phyloP scores from a whole-genome alignment of 139 green algal genomes.

The Pycnococcus provasolii region DNA sequence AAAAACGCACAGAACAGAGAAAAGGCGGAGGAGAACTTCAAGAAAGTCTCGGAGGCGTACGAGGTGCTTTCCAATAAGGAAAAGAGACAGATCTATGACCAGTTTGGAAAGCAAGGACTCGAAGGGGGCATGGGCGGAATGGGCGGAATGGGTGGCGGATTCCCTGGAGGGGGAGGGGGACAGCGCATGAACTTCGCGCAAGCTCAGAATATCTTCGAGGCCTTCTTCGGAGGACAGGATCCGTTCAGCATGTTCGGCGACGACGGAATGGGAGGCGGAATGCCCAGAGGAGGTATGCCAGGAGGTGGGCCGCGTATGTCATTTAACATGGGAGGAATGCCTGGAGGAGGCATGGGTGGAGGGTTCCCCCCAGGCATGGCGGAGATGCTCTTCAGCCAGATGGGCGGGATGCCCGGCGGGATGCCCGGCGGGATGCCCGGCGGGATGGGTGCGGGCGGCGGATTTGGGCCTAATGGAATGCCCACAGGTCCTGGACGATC shows the following conservation, averaged over 20 bases:
- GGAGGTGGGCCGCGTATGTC: too few species aligned
- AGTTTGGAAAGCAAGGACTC: neutral
- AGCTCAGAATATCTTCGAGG: neutral
- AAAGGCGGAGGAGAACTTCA: conserved; percentile 26
- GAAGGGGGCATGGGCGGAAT: too few species aligned
- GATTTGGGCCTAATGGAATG: neutral
- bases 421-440: neutral
- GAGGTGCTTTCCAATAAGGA: conserved; percentile 20
- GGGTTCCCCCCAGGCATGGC: neutral
- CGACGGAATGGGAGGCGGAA: neutral
- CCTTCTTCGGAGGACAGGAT: neutral
- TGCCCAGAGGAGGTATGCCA: too few species aligned
- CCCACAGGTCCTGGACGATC: neutral
- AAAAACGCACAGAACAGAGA: conserved; percentile 23
- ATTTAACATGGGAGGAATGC: too few species aligned
- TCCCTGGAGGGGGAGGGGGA: neutral
- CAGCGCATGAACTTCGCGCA: neutral
- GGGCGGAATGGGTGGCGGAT: neutral
- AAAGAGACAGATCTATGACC: conserved; percentile 23
- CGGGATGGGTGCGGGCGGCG: neutral
- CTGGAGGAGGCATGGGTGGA: neutral
- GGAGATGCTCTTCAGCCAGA: neutral
- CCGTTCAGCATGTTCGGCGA: neutral
- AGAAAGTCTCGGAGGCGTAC: conserved; percentile 25
- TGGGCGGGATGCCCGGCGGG: neutral